These are phyloP conservation scores for Proteromonas lacertae DNA, from an alignment of 352 stramenopile genomes.

Conservation along the genomic window DNA sequence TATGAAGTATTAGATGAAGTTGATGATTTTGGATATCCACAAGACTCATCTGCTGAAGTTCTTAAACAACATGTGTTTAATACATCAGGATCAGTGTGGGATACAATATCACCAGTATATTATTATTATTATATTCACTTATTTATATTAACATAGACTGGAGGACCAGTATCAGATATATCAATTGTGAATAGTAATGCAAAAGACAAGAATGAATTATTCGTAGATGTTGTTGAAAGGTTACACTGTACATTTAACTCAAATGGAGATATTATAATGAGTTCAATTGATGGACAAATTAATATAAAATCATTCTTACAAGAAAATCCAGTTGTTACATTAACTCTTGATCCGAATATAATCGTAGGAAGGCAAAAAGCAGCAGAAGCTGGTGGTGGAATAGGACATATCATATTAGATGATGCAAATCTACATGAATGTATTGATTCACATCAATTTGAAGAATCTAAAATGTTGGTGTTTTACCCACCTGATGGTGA, in stretches of 20 bases:
- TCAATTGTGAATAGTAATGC: no score
- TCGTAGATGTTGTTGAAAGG: slow-evolving; percentile 90
- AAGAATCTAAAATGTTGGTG: slow-evolving; percentile 35
- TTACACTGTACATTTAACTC: slow-evolving; percentile 77
- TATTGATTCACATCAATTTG: slow-evolving; percentile 76
- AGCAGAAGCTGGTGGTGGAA: no score
- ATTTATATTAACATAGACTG: no score
- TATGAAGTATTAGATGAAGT: slow-evolving; percentile 97
- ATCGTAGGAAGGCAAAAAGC: slow-evolving; percentile 67
- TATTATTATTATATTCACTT: slow-evolving; percentile 31
- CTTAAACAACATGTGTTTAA: slow-evolving; percentile 93
- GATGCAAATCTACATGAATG: slow-evolving; percentile 97
- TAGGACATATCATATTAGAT: slow-evolving; percentile 56
- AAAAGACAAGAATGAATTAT: slow-evolving; percentile 98
- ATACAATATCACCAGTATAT: slow-evolving; percentile 12
- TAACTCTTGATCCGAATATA: slow-evolving; percentile 83
- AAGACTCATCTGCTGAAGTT: slow-evolving; percentile 82
- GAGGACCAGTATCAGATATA: no score
- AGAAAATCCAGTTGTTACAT: slow-evolving; percentile 64
- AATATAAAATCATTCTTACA: slow-evolving; percentile 94
- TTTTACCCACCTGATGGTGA: slow-evolving; percentile 50
- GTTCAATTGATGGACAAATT: slow-evolving; percentile 65
- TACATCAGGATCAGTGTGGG: slow-evolving; percentile 64
- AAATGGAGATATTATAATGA: slow-evolving; percentile 80
- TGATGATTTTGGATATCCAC: slow-evolving; percentile 82